These are phyloP conservation scores for Fragilaria crotonensis DNA, from an alignment of 108 stramenopile genomes.

Conservation along the genomic window DNA sequence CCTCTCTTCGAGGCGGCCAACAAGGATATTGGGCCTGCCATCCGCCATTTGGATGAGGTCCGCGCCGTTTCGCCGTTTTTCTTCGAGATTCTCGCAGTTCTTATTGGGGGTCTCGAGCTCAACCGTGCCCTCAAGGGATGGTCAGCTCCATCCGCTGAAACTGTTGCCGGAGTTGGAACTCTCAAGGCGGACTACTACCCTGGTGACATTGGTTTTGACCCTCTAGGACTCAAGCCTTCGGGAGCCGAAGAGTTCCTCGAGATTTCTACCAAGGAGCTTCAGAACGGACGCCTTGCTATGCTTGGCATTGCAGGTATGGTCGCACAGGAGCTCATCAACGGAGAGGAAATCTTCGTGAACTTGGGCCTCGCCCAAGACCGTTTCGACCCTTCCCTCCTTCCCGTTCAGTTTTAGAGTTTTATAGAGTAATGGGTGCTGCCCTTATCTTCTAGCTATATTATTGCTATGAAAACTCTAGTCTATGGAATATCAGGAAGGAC, in stretches of 20 bases:
- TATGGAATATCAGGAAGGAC: too few species aligned
- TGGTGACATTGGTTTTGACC: slow-evolving; percentile 80
- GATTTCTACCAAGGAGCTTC: slow-evolving; percentile 83
- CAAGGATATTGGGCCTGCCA: slow-evolving; percentile 53
- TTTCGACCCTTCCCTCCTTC: slow-evolving; percentile 25
- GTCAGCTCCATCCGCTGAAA: slow-evolving; percentile 15
- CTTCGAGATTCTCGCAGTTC: slow-evolving; percentile 16
- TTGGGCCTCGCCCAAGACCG: slow-evolving; percentile 30
- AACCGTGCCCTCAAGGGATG: slow-evolving; percentile 16
- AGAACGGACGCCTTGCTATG: slow-evolving; percentile 85
- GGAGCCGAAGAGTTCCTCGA: slow-evolving; percentile 44
- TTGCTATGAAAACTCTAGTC: too few species aligned
- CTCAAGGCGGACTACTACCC: slow-evolving; percentile 67
- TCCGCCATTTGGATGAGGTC: slow-evolving; percentile 43
- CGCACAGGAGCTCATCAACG: slow-evolving; percentile 70
- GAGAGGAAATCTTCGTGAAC: slow-evolving; percentile 50
- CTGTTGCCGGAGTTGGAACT: slow-evolving; percentile 32
- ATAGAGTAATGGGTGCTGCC: too few species aligned
- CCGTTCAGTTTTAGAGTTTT: slow-evolving; percentile 36
- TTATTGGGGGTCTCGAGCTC: slow-evolving; percentile 6
- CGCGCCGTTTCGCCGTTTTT: slow-evolving; percentile 35
- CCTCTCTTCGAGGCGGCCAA: slow-evolving; percentile 38
- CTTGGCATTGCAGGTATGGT: slow-evolving; percentile 62
- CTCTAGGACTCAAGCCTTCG: slow-evolving; percentile 63
- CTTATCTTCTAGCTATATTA: too few species aligned